Evolutionary conservation across 345 rosid genomes (phyloP).

Genomic region (Garcia nutans): DNA sequence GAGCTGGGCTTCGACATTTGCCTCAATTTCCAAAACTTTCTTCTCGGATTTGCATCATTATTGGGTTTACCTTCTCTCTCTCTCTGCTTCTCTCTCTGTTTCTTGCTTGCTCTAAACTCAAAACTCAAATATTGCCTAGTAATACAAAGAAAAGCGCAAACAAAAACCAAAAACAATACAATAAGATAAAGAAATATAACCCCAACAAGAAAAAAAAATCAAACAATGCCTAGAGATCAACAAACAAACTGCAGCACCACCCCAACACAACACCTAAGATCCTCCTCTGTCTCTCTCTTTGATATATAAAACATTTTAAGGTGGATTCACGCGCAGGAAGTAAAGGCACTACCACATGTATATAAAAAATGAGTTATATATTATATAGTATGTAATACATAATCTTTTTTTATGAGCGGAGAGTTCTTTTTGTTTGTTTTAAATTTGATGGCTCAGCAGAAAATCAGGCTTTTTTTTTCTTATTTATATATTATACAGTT

Average conservation of each 20-base stretch:
- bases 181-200: neutral
- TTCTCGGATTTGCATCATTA: constrained; percentile 68
- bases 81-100: constrained; percentile 27
- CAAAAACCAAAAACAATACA: constrained; percentile 3
- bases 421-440: constrained; percentile 23
- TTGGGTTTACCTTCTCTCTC: constrained; percentile 41
- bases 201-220: constrained; percentile 23
- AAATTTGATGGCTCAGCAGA: constrained; percentile 13
- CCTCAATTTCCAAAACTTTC: constrained; percentile 67
- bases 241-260: constrained; percentile 44
- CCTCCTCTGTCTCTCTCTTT: constrained; percentile 26
- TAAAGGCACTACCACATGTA: constrained; percentile 21
- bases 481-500: neutral
- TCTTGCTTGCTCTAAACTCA: constrained; percentile 57
- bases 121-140: constrained; percentile 29
- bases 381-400: neutral
- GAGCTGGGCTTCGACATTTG: constrained; percentile 65
- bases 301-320: neutral
- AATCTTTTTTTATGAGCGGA: neutral
- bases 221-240: constrained; percentile 67
- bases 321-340: constrained; percentile 26
- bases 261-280: constrained; percentile 36
- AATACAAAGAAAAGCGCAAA: constrained; percentile 17
- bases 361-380: constrained; percentile 18
- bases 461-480: constrained; percentile 9